Percentiles rank a stretch among this genome's conserved stretches.
Evolutionary conservation across 2,329 filamentous ascomycete species (phyloP).

Genomic region (Stagonosporopsis tanaceti): DNA sequence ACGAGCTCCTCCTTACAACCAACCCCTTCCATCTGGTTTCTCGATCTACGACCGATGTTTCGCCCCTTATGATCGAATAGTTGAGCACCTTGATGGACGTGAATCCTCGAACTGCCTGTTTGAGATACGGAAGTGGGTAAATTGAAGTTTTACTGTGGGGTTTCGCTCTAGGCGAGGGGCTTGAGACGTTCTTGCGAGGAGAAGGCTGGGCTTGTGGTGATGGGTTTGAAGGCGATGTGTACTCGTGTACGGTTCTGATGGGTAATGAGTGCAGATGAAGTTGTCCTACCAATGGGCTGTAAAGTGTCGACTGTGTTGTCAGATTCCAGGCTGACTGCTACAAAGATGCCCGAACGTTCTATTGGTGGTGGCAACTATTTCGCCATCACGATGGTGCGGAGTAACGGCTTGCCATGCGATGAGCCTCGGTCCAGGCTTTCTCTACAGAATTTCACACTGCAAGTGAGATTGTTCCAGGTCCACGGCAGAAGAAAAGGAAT

Average conservation of each 20-base stretch:
- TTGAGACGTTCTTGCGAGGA: no score
- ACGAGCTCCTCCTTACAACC: no score
- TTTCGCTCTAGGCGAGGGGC: background rate
- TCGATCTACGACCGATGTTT: no score
- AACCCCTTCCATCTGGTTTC: no score
- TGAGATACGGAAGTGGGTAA: background rate
- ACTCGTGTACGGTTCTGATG: no score
- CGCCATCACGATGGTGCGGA: background rate
- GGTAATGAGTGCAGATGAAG: no score
- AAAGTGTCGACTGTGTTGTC: no score
- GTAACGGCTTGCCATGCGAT: background rate
- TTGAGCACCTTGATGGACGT: slow-evolving; percentile 10
- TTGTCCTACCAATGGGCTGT: no score
- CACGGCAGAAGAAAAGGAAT: background rate
- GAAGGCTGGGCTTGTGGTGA: no score
- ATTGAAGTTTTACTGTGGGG: background rate
- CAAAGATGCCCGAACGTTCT: background rate
- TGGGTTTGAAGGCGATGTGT: no score
- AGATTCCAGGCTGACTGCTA: no score
- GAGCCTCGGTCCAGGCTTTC: background rate
- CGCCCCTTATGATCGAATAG: no score
- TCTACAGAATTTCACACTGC: background rate
- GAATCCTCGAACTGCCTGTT: slow-evolving; percentile 12
- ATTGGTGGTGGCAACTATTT: background rate
- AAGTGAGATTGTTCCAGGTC: background rate